A percentile compares a stretch with the other conserved stretches of the same genome.
Conservation (phyloP, 108 stramenopile genomes). For the Schizochytrium sp. region DNA sequence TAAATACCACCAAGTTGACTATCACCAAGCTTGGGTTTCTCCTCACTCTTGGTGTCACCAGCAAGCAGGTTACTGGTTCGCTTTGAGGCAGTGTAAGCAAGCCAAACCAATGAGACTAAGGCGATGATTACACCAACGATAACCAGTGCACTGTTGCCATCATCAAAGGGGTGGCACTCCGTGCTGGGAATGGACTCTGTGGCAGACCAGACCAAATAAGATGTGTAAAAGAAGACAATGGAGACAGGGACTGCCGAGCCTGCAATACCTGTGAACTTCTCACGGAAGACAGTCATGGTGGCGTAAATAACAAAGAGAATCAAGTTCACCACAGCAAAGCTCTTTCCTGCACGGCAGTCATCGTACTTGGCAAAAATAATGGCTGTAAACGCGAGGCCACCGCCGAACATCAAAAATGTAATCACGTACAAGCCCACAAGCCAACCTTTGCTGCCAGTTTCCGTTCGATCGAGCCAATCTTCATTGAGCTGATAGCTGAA, state of each 20-base stretch:
- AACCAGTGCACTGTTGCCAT: not conserved
- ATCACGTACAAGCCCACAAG: not conserved
- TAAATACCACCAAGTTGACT: slow-evolving; percentile 31
- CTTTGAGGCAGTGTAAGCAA: slow-evolving; percentile 51
- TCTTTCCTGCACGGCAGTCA: slow-evolving; percentile 35
- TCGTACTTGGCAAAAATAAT: not conserved
- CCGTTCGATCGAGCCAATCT: slow-evolving; percentile 41
- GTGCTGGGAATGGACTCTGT: slow-evolving; percentile 26
- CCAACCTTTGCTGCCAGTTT: slow-evolving; percentile 40
- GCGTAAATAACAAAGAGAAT: not conserved
- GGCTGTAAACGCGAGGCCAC: not conserved
- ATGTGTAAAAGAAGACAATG: slow-evolving; percentile 26
- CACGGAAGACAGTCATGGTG: slow-evolving; percentile 39
- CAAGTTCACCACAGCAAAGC: not conserved
- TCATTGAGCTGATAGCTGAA: slow-evolving; percentile 53
- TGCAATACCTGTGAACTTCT: not conserved
- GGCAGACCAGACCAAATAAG: slow-evolving; percentile 41
- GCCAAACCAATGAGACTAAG: slow-evolving; percentile 20
- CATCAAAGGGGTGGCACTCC: slow-evolving; percentile 32
- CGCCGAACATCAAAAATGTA: not conserved
- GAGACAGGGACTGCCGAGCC: slow-evolving; percentile 16
- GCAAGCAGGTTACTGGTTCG: slow-evolving; percentile 52
- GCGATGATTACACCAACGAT: slow-evolving; percentile 17
- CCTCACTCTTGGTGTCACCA: slow-evolving; percentile 2
- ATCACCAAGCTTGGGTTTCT: slow-evolving; percentile 29